phyloP scores from a whole-genome alignment of 1,139 yeast genomes.

The Entelexis sorbosivorans region DNA sequence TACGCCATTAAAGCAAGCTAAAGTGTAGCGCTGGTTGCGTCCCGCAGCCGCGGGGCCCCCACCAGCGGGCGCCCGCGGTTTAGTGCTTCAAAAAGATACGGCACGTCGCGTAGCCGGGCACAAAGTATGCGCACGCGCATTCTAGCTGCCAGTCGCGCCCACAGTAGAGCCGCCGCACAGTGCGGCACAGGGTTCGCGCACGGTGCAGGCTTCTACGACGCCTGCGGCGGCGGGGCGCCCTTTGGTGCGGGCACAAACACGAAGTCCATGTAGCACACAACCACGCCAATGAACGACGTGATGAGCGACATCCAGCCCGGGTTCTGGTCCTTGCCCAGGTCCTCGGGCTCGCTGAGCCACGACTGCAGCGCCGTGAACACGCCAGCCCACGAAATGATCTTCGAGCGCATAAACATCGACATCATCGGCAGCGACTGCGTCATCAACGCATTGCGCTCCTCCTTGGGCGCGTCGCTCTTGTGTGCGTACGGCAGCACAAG shows the following conservation, averaged over 20 bases:
- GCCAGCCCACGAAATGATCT: constrained; percentile 47
- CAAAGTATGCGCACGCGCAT: too few relatives aligned
- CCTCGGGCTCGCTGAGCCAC: constrained; percentile 41
- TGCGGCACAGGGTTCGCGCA: too few relatives aligned
- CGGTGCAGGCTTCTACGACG: not conserved
- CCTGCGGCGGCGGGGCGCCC: not conserved
- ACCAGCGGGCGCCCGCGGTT: too few relatives aligned
- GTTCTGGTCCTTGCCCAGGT: constrained; percentile 21
- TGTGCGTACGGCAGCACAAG: constrained; percentile 30
- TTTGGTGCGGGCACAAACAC: constrained; percentile 24
- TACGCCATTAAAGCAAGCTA: too few relatives aligned
- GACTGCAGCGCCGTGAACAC: constrained; percentile 44
- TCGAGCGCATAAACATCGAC: constrained; percentile 45
- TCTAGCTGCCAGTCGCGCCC: too few relatives aligned
- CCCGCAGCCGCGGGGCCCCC: too few relatives aligned
- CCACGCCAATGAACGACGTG: constrained; percentile 28
- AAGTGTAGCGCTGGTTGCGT: too few relatives aligned
- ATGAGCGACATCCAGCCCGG: constrained; percentile 30
- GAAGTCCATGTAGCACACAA: constrained; percentile 32
- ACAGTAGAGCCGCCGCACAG: too few relatives aligned
- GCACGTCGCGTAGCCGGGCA: too few relatives aligned
- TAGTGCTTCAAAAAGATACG: too few relatives aligned
- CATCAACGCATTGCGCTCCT: constrained; percentile 30
- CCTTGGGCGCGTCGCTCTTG: constrained; percentile 20
- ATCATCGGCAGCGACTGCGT: constrained; percentile 53